phyloP scores from a whole-genome alignment of 1,139 yeast genomes.

The Blastobotrys ciferrii region DNA sequence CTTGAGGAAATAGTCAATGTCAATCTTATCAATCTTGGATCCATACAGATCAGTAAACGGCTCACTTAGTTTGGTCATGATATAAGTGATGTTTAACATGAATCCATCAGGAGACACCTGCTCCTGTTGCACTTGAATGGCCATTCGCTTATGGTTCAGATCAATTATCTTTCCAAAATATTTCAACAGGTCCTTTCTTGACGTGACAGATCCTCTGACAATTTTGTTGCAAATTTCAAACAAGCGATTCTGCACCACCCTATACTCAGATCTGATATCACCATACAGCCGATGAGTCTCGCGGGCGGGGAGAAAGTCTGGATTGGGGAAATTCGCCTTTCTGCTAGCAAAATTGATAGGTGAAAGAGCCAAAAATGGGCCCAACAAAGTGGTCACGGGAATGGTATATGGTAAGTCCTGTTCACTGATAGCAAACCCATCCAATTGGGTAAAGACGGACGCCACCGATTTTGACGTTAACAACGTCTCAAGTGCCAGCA shows the following conservation, averaged over 20 bases:
- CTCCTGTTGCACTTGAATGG: conserved; percentile 72
- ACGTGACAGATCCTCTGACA: conserved; percentile 67
- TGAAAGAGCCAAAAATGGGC: conserved; percentile 73
- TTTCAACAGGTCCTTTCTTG: conserved; percentile 60
- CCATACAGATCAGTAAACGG: conserved; percentile 71
- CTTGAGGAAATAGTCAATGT: conserved; percentile 59
- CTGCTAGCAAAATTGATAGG: conserved; percentile 49
- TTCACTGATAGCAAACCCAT: conserved; percentile 42
- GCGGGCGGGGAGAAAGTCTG: conserved; percentile 26
- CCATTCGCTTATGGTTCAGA: conserved; percentile 80
- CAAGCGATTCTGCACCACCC: conserved; percentile 39
- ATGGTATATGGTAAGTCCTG: conserved; percentile 49
- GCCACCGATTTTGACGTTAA: conserved; percentile 65
- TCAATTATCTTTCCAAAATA: conserved; percentile 75
- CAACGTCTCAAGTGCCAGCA: conserved; percentile 57
- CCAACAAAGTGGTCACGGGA: conserved; percentile 65
- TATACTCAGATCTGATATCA: conserved; percentile 32
- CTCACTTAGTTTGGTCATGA: conserved; percentile 68
- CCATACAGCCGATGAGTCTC: conserved; percentile 26
- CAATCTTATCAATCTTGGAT: conserved; percentile 72
- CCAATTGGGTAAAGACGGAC: conserved; percentile 53
- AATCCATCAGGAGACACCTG: conserved; percentile 76
- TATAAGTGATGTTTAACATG: conserved; percentile 70
- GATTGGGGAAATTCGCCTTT: conserved; percentile 27
- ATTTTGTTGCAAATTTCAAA: conserved; percentile 70